These are phyloP conservation scores for Comarum palustre DNA, from an alignment of 306 rosid species.

Conservation along the genomic window DNA sequence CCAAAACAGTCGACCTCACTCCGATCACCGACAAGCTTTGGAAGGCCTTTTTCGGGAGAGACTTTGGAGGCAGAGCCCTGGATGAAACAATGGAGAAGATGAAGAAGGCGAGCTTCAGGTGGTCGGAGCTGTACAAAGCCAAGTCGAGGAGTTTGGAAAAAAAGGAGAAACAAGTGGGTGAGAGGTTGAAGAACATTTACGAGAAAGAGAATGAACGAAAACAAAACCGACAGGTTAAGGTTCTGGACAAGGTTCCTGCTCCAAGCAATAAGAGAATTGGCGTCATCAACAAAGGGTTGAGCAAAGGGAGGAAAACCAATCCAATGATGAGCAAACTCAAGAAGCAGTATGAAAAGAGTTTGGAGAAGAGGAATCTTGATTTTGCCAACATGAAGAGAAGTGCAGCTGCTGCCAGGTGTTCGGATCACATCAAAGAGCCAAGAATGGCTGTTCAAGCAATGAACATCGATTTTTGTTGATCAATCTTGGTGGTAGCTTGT, in stretches of 20 bases:
- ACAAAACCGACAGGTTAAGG: background rate
- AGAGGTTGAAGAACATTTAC: background rate
- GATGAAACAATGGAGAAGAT: background rate
- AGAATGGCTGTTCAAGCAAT: no score
- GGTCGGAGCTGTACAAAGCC: background rate
- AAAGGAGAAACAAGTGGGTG: background rate
- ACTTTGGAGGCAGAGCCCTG: background rate
- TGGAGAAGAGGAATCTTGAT: no score
- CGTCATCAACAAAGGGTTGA: no score
- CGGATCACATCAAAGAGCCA: no score
- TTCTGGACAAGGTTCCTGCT: background rate
- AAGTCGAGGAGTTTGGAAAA: background rate
- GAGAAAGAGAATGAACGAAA: background rate
- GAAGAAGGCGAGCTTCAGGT: background rate
- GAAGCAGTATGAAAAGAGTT: no score
- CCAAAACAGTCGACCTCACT: background rate
- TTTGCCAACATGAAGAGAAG: no score
- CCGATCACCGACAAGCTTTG: background rate
- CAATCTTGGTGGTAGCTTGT: background rate
- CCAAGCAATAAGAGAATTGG: no score
- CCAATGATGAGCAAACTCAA: no score
- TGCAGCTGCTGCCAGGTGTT: no score
- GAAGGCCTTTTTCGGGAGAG: background rate
- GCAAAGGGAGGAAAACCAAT: no score
- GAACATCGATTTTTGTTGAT: background rate